These are phyloP conservation scores for Pyrenula massariospora DNA, from an alignment of 495 filamentous ascomycete species.

Conservation along the genomic window DNA sequence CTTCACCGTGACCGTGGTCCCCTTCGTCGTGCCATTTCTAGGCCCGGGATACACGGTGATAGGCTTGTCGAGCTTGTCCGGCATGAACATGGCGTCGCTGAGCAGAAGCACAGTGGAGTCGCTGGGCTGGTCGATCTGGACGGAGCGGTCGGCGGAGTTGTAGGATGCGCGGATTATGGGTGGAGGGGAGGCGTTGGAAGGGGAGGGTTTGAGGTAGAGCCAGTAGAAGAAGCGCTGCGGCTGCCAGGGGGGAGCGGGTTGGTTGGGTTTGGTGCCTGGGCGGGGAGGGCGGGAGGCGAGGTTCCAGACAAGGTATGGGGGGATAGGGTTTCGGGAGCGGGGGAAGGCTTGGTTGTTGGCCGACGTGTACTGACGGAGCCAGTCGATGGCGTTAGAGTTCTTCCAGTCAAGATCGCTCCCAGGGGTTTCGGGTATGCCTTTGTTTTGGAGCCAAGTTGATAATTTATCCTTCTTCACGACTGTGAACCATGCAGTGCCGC, in stretches of 20 bases:
- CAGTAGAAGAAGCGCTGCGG: background rate
- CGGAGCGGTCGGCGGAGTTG: background rate
- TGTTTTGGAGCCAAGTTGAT: background rate
- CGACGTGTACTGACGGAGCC: background rate
- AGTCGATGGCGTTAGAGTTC: background rate
- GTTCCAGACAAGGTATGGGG: background rate
- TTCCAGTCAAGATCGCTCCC: background rate
- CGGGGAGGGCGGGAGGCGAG: background rate
- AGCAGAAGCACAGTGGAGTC: background rate
- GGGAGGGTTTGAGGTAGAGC: background rate
- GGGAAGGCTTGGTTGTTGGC: no score
- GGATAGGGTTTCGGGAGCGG: background rate
- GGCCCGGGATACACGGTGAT: background rate
- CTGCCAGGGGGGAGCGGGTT: background rate
- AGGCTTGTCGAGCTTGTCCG: background rate
- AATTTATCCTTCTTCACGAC: background rate
- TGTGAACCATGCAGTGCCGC: background rate
- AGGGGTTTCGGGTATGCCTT: background rate
- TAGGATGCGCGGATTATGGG: background rate
- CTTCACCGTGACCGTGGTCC: background rate
- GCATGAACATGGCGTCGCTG: background rate
- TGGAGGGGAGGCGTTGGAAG: background rate
- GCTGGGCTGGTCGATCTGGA: background rate
- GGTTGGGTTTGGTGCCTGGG: no score
- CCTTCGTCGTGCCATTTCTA: background rate